Conservation (phyloP, 2,329 filamentous ascomycete genomes). For the Pseudogymnoascus sp. region DNA sequence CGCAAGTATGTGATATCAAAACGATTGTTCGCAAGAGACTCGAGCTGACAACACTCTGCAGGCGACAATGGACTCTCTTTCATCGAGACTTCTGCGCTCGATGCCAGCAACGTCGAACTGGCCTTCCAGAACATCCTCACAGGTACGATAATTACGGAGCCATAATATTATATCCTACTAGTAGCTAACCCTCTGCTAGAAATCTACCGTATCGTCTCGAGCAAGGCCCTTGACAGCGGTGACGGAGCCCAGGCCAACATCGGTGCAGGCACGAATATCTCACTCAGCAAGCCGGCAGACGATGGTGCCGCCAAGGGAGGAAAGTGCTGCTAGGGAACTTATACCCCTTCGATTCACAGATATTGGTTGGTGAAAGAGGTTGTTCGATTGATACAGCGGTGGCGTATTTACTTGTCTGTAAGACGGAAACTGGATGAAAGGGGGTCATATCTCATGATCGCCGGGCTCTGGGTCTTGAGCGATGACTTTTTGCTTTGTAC, state of each 20-base stretch:
- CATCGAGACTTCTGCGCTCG: slow-evolving; percentile 97
- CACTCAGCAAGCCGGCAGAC: slow-evolving; percentile 78
- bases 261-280: slow-evolving; percentile 72
- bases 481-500: slow-evolving; percentile 9
- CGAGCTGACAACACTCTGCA: slow-evolving; percentile 36
- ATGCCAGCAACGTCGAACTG: slow-evolving; percentile 97
- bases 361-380: slow-evolving; percentile 10
- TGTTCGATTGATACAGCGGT: slow-evolving; percentile 24
- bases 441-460: slow-evolving; percentile 11
- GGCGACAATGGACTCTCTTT: slow-evolving; percentile 98
- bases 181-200: slow-evolving; percentile 45
- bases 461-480: neutral
- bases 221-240: slow-evolving; percentile 89
- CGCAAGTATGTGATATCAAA: slow-evolving; percentile 58
- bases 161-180: neutral
- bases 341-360: slow-evolving; percentile 19
- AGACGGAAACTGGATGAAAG: slow-evolving; percentile 9
- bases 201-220: slow-evolving; percentile 98
- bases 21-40: slow-evolving; percentile 5
- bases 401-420: slow-evolving; percentile 15
- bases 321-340: slow-evolving; percentile 63
- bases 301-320: slow-evolving; percentile 66
- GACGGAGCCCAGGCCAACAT: slow-evolving; percentile 74
- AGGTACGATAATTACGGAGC: slow-evolving; percentile 48
- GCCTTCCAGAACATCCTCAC: slow-evolving; percentile 99